These are phyloP conservation scores for Cladosporium sp. DNA, from an alignment of 2,329 filamentous ascomycete species.

Conservation along the genomic window DNA sequence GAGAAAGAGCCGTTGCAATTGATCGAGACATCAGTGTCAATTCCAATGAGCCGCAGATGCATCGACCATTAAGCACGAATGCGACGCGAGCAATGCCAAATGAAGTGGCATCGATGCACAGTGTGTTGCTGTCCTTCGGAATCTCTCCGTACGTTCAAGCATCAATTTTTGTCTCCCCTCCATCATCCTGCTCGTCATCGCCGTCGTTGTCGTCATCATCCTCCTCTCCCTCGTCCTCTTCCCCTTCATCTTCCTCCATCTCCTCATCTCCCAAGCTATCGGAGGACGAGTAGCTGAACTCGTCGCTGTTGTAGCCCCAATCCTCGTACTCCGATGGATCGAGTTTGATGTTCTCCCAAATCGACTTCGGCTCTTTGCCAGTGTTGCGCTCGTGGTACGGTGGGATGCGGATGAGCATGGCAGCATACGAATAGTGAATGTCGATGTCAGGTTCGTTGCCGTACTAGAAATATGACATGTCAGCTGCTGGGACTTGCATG, in stretches of 20 bases:
- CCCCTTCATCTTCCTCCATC: not conserved
- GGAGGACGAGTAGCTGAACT: not conserved
- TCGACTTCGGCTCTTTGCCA: not conserved
- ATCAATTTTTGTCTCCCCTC: no score
- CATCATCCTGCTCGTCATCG: no score
- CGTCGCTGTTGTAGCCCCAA: not conserved
- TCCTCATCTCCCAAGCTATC: not conserved
- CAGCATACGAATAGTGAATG: slow-evolving; percentile 7
- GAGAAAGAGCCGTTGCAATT: no score
- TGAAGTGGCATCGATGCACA: no score
- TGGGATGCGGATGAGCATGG: slow-evolving; percentile 14
- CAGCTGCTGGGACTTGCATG: no score
- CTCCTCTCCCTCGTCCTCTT: not conserved
- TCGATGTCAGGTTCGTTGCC: slow-evolving; percentile 8
- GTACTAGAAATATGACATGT: not conserved
- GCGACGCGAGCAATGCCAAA: no score
- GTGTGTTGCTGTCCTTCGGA: no score
- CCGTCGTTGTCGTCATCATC: no score
- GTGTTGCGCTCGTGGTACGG: not conserved
- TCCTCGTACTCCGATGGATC: not conserved
- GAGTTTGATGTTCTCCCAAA: not conserved
- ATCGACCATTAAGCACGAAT: no score
- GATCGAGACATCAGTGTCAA: no score
- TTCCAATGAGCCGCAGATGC: no score
- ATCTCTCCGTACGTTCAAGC: no score